phyloP scores from a whole-genome alignment of 495 filamentous ascomycete species.

The Glonium stellatum region DNA sequence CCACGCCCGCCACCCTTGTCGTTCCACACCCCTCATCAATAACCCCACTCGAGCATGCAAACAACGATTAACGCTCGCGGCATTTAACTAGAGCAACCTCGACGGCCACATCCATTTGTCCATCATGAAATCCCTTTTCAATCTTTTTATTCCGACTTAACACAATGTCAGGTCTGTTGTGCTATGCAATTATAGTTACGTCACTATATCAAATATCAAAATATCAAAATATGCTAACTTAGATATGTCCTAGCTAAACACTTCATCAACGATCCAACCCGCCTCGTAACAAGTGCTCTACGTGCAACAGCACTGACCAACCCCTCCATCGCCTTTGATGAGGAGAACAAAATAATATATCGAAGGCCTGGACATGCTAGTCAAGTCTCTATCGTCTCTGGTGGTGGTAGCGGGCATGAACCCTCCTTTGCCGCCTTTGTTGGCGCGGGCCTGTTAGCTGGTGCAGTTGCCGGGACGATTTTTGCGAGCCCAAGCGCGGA shows the following conservation, averaged over 20 bases:
- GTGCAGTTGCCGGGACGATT: conserved; percentile 84
- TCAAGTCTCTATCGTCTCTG: conserved; percentile 77
- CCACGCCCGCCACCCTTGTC: too few species aligned
- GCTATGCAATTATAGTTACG: background rate
- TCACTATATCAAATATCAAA: too few species aligned
- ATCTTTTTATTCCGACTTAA: background rate
- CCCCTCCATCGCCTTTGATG: conserved; percentile 74
- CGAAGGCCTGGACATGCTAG: conserved; percentile 49
- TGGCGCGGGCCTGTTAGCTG: conserved; percentile 69
- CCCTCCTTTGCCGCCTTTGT: conserved; percentile 75
- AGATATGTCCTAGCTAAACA: conserved; percentile 58
- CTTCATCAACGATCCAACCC: conserved; percentile 80
- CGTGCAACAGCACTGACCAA: conserved; percentile 75
- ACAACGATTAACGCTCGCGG: too few species aligned
- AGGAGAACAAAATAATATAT: conserved; percentile 79
- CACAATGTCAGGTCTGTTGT: conserved; percentile 1
- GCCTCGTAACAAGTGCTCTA: conserved; percentile 73
- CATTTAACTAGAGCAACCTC: background rate
- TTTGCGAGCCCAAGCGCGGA: conserved; percentile 85
- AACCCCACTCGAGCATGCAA: too few species aligned
- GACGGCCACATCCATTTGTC: background rate
- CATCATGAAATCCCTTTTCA: background rate
- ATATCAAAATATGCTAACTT: background rate
- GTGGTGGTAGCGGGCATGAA: conserved; percentile 90
- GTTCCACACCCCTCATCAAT: too few species aligned